Percentiles rank a stretch among this genome's conserved stretches.
phyloP scores from a whole-genome alignment of 495 filamentous ascomycete species.

The Tuber borchii region DNA sequence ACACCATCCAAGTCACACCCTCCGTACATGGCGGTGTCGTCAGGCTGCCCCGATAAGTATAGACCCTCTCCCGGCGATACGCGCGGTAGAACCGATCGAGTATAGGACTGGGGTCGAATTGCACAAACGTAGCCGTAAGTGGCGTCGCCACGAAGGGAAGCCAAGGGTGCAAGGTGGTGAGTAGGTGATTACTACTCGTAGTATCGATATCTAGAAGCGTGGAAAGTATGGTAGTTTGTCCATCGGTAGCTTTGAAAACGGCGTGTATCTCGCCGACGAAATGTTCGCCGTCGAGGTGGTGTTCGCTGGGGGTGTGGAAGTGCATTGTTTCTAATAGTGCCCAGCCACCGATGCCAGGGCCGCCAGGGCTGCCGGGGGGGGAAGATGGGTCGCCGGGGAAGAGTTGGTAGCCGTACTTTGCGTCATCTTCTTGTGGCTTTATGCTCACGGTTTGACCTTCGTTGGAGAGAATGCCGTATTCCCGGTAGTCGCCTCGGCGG shows the following conservation, averaged over 20 bases:
- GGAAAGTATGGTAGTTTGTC: not conserved
- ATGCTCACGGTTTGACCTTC: constrained; percentile 37
- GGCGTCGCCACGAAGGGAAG: not conserved
- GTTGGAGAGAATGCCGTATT: constrained; percentile 23
- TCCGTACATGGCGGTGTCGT: constrained; percentile 8
- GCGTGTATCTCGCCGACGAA: constrained; percentile 60
- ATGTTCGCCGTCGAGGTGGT: constrained; percentile 50
- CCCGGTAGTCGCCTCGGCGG: constrained; percentile 7
- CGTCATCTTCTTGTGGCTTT: constrained; percentile 10
- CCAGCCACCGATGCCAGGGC: constrained; percentile 7
- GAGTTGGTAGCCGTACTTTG: constrained; percentile 15
- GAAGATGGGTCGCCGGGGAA: not conserved
- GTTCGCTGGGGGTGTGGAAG: constrained; percentile 65
- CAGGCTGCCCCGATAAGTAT: constrained; percentile 13
- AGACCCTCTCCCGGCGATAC: constrained; percentile 3
- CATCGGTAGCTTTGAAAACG: constrained; percentile 41
- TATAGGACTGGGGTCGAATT: not conserved
- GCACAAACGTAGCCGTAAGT: not conserved
- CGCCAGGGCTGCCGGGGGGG: too few species aligned
- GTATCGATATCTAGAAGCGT: not conserved
- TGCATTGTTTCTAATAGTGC: constrained; percentile 54
- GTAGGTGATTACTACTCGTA: not conserved
- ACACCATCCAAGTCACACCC: constrained; percentile 1
- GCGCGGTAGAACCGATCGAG: not conserved
- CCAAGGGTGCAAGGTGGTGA: not conserved